Evolutionary conservation across 176 grass and related monocot species (phyloP), one percentile per base, ranked within the genome.

Genomic region (Olyra latifolia): DNA sequence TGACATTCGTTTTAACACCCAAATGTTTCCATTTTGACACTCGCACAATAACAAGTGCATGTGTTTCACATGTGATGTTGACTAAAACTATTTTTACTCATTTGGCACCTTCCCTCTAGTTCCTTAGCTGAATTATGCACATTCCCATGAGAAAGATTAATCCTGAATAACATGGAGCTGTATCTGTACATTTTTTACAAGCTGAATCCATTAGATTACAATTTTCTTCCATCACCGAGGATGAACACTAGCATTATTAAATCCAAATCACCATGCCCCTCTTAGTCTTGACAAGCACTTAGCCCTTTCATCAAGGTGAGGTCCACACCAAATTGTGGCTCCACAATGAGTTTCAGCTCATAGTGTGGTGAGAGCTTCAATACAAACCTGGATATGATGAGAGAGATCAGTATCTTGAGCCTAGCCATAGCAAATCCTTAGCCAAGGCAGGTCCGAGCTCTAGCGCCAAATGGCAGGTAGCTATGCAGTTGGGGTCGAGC

Each of bases 391-490:
- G 88, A 92, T 52, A 98, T 62, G 48, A 98, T 87, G 17, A 90
- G 86, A 66, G 90, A 94, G 64, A 98, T 87, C 62, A 94, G 69
- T 64, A 93, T 90, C 87, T 98, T 98, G 35, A 98, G 87, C 82
- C 94, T 92, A 42, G 87, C 81, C 78, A 92, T 98, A 32, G 95
- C 95, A 58, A 98, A 98, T 27, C 87, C 93, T 27, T 98, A 92
- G 19, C 95, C 95, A 15, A 98, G 95, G 80, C 95, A 98, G 58
- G 95, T 98, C 48, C 95, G 90, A n/a, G 90, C 87, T 32, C 95
- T 92, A 20, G 92, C 83, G 2, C 92, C 95, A 78, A 98, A 98
- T 28, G 92, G 95, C 72, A 98, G 64, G 83, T 98, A 98, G 43
- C 87, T 83, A 63, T 93, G 71, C 14, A 89, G 88, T 22, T 85